Conservation (phyloP, 2,329 filamentous ascomycete species). For the Epichloe amarillans region DNA sequence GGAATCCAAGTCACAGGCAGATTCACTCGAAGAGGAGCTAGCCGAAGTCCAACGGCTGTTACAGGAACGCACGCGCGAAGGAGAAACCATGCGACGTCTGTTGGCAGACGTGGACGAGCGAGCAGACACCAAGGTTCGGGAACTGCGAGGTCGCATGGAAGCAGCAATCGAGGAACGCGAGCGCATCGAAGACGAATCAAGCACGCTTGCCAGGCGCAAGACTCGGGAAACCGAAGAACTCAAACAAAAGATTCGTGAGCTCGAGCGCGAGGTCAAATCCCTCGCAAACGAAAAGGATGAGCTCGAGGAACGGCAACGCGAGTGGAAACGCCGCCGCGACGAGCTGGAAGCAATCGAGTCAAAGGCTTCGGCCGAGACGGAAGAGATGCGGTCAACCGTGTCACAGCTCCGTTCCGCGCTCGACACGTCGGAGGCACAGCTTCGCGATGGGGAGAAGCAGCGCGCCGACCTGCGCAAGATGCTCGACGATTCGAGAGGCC, state of each 20-base stretch:
- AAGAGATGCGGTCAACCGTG: constrained; percentile 65
- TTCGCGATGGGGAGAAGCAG: constrained; percentile 72
- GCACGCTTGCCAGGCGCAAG: constrained; percentile 59
- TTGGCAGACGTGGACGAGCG: constrained; percentile 76
- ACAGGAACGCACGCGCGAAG: constrained; percentile 77
- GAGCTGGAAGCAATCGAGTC: constrained; percentile 62
- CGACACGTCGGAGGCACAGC: constrained; percentile 77
- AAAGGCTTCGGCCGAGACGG: constrained; percentile 57
- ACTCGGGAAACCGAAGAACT: constrained; percentile 80
- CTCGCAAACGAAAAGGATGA: constrained; percentile 66
- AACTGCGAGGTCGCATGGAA: constrained; percentile 83
- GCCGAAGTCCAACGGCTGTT: constrained; percentile 77
- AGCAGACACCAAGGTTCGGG: constrained; percentile 67
- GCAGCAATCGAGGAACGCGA: constrained; percentile 88
- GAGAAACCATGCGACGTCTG: constrained; percentile 85
- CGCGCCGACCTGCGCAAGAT: constrained; percentile 60
- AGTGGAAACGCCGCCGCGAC: constrained; percentile 59
- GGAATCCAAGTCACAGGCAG: constrained; percentile 68
- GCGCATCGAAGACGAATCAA: constrained; percentile 80
- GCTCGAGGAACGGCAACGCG: constrained; percentile 57
- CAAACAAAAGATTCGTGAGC: constrained; percentile 62
- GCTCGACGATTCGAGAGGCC: constrained; percentile 63
- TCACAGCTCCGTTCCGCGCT: constrained; percentile 65
- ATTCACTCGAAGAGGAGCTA: constrained; percentile 84
- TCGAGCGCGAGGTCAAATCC: constrained; percentile 62